These are phyloP conservation scores for Funneliformis caledonium DNA, from an alignment of 371 early-diverging fungal genomes.

Conservation along the genomic window DNA sequence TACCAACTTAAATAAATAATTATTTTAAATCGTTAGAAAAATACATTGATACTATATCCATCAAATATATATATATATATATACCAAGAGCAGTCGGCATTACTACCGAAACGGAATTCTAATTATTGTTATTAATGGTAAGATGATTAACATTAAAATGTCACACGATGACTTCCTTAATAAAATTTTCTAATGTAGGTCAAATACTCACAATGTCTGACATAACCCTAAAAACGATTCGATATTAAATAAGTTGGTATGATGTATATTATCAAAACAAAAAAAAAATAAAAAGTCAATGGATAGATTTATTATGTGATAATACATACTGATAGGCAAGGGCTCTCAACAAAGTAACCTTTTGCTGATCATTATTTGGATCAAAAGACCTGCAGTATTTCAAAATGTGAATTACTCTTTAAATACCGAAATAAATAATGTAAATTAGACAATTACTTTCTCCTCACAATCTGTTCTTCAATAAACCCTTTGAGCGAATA, in stretches of 20 bases:
- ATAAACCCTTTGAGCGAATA: constrained; percentile 75
- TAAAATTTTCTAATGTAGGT: background rate
- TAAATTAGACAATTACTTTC: constrained; percentile 49
- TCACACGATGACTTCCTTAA: background rate
- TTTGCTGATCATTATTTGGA: constrained; percentile 41
- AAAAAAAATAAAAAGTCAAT: background rate
- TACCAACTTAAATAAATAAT: constrained; percentile 57
- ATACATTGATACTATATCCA: constrained; percentile 1
- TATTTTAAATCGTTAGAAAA: background rate
- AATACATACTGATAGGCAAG: constrained; percentile 58
- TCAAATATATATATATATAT: background rate
- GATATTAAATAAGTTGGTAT: background rate
- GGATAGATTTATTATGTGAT: too few species aligned
- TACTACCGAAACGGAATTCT: constrained; percentile 72
- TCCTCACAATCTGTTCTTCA: constrained; percentile 56
- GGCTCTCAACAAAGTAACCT: constrained; percentile 55
- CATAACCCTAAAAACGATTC: constrained; percentile 55
- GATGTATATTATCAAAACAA: background rate
- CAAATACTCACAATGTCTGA: constrained; percentile 69
- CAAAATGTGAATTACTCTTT: constrained; percentile 34
- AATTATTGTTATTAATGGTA: constrained; percentile 43
- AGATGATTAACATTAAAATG: constrained; percentile 7
- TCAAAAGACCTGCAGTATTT: constrained; percentile 40
- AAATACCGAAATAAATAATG: background rate
- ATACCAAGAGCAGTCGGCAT: constrained; percentile 82